A percentile compares a stretch with the other conserved stretches of the same genome.
phyloP scores from a whole-genome alignment of 2,329 filamentous ascomycete species.

The Fusarium sp. region DNA sequence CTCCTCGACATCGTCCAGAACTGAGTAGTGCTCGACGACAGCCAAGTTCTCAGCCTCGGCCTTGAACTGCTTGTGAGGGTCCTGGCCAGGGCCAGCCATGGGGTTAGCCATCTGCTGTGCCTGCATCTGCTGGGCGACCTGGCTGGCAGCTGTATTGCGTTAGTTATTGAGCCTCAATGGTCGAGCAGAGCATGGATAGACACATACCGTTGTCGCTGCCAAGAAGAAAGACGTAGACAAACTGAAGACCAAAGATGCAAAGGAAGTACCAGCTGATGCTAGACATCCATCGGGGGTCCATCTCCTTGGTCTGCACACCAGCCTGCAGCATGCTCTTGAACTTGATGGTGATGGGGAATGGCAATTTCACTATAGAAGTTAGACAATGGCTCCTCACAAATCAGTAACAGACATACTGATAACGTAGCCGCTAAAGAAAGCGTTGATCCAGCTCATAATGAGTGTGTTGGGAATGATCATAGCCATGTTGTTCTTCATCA shows the following conservation, averaged over 20 bases:
- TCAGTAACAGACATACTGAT: slow-evolving; percentile 74
- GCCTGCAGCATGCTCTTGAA: slow-evolving; percentile 99
- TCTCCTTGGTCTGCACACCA: slow-evolving; percentile 92
- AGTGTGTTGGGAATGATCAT: slow-evolving; percentile 99
- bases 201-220: slow-evolving; percentile 92
- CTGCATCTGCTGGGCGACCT: slow-evolving; percentile 91
- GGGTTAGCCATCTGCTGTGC: slow-evolving; percentile 64
- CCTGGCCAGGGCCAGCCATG: slow-evolving; percentile 91
- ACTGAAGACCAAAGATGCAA: slow-evolving; percentile 95
- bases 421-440: slow-evolving; percentile 97
- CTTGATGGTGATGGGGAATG: slow-evolving; percentile 96
- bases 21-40: slow-evolving; percentile 93
- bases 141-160: slow-evolving; percentile 77
- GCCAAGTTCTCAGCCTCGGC: slow-evolving; percentile 95
- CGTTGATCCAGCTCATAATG: slow-evolving; percentile 99
- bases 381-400: slow-evolving; percentile 4
- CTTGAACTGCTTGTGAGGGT: slow-evolving; percentile 94
- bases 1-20: slow-evolving; percentile 88
- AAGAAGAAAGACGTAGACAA: slow-evolving; percentile 96
- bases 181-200: not conserved
- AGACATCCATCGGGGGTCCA: slow-evolving; percentile 98
- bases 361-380: slow-evolving; percentile 80
- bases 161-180: slow-evolving; percentile 1
- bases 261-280: slow-evolving; percentile 99
- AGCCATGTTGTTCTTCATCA: slow-evolving; percentile 99